Base-by-base conservation (phyloP, 768 basidiomycete genomes). In the Naganishia vaughanmartiniae region DNA sequence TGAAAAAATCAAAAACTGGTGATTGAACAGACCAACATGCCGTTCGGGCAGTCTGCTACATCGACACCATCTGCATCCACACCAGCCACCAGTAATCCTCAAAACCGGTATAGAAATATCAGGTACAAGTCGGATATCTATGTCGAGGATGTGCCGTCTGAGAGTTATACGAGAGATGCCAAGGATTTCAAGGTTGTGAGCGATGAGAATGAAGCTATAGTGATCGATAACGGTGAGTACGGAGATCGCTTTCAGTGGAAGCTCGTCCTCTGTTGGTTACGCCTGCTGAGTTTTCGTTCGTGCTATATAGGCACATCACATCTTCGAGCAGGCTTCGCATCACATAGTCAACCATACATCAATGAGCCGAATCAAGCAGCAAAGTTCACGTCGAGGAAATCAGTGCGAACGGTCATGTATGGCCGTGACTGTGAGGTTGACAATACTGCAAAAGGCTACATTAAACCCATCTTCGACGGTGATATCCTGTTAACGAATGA, bases 401-500 rank as follows among this genome's bases (percentile, higher is more conserved):
- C 85, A 17, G 92, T 92, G 79, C 89, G 88, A 0, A 83, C 94
- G n/a, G 79, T 94, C 34, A 84, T 98, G 15, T 95, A 95, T 69
- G 96, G 96, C 0, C 87, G 90, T 36, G 92, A 88, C 14, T 87
- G 92, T 34, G 94, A 96, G 54, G 84, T 87, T 15, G 96, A 99
- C 79, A 89, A 89, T 48, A 90, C 88, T 14, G 89, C 91, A 70
- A 86, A 89, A 75, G 86, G 87, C 1, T 90, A 91, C 78, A 85
- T 88, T 9, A 88, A 87, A 76, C 88, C 87, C 0, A 89, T 95
- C 66, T 98, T 91, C 89, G 96, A 99, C 78, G 93, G 92, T 10
- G 96, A 98, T 77, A 87, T 96, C 26, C 80, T 97, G 56, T 85
- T 92, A 74, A 93, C 93, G 81, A 91, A 90, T 74, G 96, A 98